Evolutionary conservation across 164 flowering plant genomes (phyloP).

Genomic region (Platanus orientalis): DNA sequence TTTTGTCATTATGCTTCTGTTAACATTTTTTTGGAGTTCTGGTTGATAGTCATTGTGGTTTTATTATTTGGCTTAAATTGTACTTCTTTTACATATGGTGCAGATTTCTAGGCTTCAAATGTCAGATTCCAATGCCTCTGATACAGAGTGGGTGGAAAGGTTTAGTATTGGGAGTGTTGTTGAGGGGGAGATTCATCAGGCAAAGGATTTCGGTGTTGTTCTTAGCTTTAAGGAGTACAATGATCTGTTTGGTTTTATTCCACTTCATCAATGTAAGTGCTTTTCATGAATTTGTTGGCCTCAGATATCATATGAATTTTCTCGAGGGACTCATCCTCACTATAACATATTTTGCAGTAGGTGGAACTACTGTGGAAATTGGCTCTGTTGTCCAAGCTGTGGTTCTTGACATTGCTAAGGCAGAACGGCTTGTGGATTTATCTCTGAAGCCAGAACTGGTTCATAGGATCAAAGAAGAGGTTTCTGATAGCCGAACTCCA

Average conservation of each 20-base stretch:
- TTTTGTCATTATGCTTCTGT: too few species aligned
- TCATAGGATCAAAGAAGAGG: conserved; percentile 22
- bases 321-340: neutral
- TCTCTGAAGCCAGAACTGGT: conserved; percentile 71
- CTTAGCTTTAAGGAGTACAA: conserved; percentile 54
- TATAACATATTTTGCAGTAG: conserved; percentile 40
- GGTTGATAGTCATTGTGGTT: too few species aligned
- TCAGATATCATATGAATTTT: neutral
- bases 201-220: conserved; percentile 73
- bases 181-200: conserved; percentile 64
- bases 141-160: conserved; percentile 49
- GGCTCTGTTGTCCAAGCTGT: conserved; percentile 59
- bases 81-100: conserved; percentile 6
- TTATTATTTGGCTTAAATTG: too few species aligned
- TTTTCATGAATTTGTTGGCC: neutral
- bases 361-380: conserved; percentile 38
- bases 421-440: conserved; percentile 77
- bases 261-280: conserved; percentile 69
- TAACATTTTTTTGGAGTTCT: neutral
- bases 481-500: conserved; percentile 8
- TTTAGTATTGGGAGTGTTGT: conserved; percentile 51
- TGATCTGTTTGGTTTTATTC: conserved; percentile 72
- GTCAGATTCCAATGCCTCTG: conserved; percentile 27
- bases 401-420: conserved; percentile 76
- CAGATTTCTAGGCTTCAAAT: conserved; percentile 70